These are phyloP conservation scores for Sindora glabra DNA, from an alignment of 306 rosid genomes.

Conservation along the genomic window DNA sequence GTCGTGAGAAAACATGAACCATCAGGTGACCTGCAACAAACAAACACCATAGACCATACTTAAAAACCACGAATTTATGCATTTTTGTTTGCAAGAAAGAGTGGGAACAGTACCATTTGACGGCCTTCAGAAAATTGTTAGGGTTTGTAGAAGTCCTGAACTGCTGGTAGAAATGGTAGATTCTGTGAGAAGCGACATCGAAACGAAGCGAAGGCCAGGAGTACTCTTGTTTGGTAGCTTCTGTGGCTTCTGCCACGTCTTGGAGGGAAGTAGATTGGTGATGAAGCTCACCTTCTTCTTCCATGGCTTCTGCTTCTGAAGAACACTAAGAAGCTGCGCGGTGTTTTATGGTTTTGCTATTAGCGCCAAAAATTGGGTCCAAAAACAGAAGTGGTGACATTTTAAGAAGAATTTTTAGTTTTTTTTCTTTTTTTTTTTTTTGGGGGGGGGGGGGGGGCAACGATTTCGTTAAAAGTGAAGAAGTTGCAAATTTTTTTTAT, in stretches of 20 bases:
- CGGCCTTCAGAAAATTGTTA: slow-evolving; percentile 79
- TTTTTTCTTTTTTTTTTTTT: too few species aligned
- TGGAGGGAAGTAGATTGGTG: slow-evolving; percentile 4
- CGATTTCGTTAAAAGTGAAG: too few species aligned
- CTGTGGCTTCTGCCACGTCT: not conserved
- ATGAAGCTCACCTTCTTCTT: slow-evolving; percentile 21
- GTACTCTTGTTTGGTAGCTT: slow-evolving; percentile 22
- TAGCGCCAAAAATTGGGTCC: not conserved
- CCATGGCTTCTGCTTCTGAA: slow-evolving; percentile 24
- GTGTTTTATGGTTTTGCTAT: too few species aligned
- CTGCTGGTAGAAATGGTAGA: slow-evolving; percentile 70
- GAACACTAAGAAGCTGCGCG: not conserved
- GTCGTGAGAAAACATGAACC: slow-evolving; percentile 81
- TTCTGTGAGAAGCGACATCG: slow-evolving; percentile 51
- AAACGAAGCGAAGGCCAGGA: slow-evolving; percentile 52
- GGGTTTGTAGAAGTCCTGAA: slow-evolving; percentile 59
- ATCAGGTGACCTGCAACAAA: slow-evolving; percentile 66
- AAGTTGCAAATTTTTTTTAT: too few species aligned
- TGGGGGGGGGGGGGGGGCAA: too few species aligned
- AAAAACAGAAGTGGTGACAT: not conserved
- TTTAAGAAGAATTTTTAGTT: too few species aligned
- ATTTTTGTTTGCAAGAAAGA: not conserved
- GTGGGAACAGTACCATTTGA: slow-evolving; percentile 52
- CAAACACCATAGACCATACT: not conserved
- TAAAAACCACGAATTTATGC: not conserved